Evolutionary conservation across 2,329 filamentous ascomycete species (phyloP).

Genomic region (Dactylellina sp.): DNA sequence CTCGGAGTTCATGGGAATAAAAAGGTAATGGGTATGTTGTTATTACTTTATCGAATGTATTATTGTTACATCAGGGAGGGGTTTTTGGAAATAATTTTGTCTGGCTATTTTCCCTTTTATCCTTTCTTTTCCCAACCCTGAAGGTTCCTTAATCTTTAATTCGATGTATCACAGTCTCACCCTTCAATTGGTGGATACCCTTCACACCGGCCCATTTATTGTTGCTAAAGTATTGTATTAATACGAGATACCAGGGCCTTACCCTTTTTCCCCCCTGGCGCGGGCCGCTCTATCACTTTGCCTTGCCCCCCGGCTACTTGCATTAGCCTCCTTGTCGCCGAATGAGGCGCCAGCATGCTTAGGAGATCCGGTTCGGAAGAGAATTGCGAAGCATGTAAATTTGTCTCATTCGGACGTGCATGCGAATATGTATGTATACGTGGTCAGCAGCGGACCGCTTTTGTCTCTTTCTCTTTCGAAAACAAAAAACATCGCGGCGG

Average conservation of each 20-base stretch:
- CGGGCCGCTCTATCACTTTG: neutral
- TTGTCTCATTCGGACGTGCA: constrained; percentile 5
- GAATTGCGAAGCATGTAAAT: no score
- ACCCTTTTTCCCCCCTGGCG: neutral
- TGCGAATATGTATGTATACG: constrained; percentile 8
- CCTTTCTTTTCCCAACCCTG: no score
- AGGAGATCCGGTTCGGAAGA: neutral
- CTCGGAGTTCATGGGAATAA: constrained; percentile 1
- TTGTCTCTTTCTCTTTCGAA: neutral
- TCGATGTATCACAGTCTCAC: neutral
- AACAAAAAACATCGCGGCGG: neutral
- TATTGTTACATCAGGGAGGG: no score
- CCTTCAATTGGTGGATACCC: constrained; percentile 2
- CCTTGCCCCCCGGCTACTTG: neutral
- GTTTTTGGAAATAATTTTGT: no score
- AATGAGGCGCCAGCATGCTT: constrained; percentile 3
- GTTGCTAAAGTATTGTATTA: no score
- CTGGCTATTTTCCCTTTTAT: no score
- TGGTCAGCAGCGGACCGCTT: constrained; percentile 1
- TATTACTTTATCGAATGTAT: neutral
- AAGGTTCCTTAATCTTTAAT: no score
- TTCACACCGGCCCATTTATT: neutral
- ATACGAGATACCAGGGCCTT: no score
- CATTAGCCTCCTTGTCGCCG: neutral
- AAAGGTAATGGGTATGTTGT: neutral